phyloP scores from a whole-genome alignment of 192 early-diverging fungal species.

The Lobosporangium transversale region DNA sequence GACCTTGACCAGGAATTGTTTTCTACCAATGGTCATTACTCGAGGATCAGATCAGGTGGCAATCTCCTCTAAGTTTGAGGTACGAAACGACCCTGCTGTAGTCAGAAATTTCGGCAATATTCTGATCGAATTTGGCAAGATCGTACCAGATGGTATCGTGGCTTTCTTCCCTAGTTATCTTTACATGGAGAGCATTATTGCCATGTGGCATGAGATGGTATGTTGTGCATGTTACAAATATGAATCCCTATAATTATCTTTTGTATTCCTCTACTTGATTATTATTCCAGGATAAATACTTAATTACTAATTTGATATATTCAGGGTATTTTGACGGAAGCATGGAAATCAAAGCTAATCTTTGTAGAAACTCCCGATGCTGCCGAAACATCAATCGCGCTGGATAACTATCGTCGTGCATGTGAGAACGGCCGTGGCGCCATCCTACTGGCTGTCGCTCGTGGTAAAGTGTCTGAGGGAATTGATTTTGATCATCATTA shows the following conservation, averaged over 20 bases:
- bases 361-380: conserved; percentile 99
- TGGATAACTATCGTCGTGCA: conserved; percentile 94
- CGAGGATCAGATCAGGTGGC: conserved; percentile 99
- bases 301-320: background rate
- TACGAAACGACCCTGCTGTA: conserved; percentile 97
- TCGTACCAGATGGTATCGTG: conserved; percentile 97
- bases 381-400: conserved; percentile 92
- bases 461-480: conserved; percentile 99
- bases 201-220: conserved; percentile 98
- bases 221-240: background rate
- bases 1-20: conserved; percentile 94
- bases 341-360: conserved; percentile 97
- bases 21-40: conserved; percentile 96
- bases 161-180: conserved; percentile 99
- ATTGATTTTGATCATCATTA: conserved; percentile 99
- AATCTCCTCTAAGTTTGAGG: conserved; percentile 97
- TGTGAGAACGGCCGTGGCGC: conserved; percentile 99
- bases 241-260: background rate
- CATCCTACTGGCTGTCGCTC: conserved; percentile 95
- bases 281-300: background rate
- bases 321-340: conserved; percentile 90
- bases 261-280: background rate
- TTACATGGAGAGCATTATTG: conserved; percentile 98
- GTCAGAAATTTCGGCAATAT: conserved; percentile 99
- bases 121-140: conserved; percentile 91